Conservation (phyloP, 805 yeast species). For the Jamesozyma lodderae region DNA sequence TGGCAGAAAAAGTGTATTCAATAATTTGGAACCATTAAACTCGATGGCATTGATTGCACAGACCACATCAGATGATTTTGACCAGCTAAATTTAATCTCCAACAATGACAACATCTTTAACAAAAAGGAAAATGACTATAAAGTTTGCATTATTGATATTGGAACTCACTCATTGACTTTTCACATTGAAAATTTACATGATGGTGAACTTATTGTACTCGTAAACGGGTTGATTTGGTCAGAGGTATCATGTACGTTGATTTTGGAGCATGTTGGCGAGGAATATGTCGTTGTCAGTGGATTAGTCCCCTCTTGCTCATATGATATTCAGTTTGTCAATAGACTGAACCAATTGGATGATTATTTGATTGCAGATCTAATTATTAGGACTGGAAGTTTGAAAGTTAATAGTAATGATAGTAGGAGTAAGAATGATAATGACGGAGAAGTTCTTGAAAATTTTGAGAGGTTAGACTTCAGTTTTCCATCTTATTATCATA, state of each 20-base stretch:
- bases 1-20: conserved; percentile 22
- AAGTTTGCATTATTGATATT: conserved; percentile 39
- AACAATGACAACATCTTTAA: conserved; percentile 20
- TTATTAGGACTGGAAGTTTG: conserved; percentile 29
- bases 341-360: conserved; percentile 29
- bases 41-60: conserved; percentile 33
- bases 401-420: background rate
- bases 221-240: conserved; percentile 68
- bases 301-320: conserved; percentile 53
- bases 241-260: conserved; percentile 44
- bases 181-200: conserved; percentile 38
- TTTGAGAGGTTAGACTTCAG: conserved; percentile 25
- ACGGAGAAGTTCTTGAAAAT: conserved; percentile 9
- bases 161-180: conserved; percentile 46
- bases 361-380: conserved; percentile 32
- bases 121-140: conserved; percentile 28
- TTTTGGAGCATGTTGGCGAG: conserved; percentile 33
- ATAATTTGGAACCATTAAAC: conserved; percentile 23
- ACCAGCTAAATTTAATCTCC: conserved; percentile 23
- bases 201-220: conserved; percentile 36
- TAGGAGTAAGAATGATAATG: conserved; percentile 4
- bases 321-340: conserved; percentile 42
- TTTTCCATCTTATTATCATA: conserved; percentile 29
- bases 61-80: conserved; percentile 24
- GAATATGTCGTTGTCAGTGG: conserved; percentile 55